phyloP scores from a whole-genome alignment of 2,329 filamentous ascomycete species.

The Xylaria sp. region DNA sequence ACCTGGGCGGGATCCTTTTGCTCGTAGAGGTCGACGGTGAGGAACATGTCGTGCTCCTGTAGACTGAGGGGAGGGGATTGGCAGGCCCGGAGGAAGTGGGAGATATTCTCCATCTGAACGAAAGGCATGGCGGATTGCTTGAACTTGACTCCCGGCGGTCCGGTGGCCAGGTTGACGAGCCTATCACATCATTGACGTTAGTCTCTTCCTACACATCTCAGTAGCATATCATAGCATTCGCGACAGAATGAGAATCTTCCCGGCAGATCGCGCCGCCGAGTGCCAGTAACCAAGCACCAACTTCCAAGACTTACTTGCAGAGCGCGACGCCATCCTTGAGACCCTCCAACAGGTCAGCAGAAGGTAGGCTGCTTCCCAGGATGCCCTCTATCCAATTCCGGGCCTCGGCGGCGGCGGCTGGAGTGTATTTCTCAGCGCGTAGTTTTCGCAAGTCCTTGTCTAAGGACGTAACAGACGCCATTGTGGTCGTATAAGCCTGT shows the following conservation, averaged over 20 bases:
- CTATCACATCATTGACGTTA: conserved; percentile 56
- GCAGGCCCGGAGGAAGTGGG: conserved; percentile 90
- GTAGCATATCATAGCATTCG: neutral
- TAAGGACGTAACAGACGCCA: conserved; percentile 93
- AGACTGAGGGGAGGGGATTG: conserved; percentile 86
- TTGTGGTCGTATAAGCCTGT: conserved; percentile 52
- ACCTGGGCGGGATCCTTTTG: conserved; percentile 96
- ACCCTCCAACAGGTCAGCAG: conserved; percentile 82
- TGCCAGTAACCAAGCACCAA: neutral
- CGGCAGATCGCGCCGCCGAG: neutral
- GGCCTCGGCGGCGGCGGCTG: conserved; percentile 86
- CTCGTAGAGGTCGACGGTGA: conserved; percentile 97
- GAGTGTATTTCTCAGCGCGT: conserved; percentile 93
- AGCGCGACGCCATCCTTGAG: conserved; percentile 92
- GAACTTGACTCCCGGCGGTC: conserved; percentile 84
- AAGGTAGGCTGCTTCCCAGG: conserved; percentile 77
- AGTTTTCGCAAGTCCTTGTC: conserved; percentile 95
- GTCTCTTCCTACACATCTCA: conserved; percentile 14
- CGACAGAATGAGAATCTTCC: neutral
- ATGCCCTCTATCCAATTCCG: conserved; percentile 86
- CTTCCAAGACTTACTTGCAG: conserved; percentile 76
- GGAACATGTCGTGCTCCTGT: conserved; percentile 92
- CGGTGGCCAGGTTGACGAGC: conserved; percentile 82
- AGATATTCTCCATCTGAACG: conserved; percentile 99
- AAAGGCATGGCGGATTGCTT: conserved; percentile 96